These are phyloP conservation scores for Phytophthora pistaciae DNA, from an alignment of 352 stramenopile species.

Conservation along the genomic window DNA sequence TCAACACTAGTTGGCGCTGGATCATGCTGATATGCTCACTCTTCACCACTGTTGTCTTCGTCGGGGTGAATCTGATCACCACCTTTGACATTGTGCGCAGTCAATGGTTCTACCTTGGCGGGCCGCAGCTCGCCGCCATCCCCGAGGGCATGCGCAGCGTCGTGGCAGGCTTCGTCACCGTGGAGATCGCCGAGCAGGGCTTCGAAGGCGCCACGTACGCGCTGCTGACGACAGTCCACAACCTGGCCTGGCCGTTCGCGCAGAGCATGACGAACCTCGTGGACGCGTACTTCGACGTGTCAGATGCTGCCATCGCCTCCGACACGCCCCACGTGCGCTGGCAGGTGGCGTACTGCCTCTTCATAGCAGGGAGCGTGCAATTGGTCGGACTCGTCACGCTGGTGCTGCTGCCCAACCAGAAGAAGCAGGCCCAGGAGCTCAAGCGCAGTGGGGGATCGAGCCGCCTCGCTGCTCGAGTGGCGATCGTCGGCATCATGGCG, in stretches of 20 bases:
- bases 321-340: constrained; percentile 68
- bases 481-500: constrained; percentile 45
- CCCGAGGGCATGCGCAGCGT: constrained; percentile 72
- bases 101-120: constrained; percentile 77
- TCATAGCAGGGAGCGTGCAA: constrained; percentile 60
- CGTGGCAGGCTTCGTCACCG: constrained; percentile 65
- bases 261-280: constrained; percentile 64
- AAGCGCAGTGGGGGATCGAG: constrained; percentile 64
- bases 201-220: constrained; percentile 76
- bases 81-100: constrained; percentile 72
- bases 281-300: constrained; percentile 64
- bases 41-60: constrained; percentile 55
- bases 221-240: constrained; percentile 74
- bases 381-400: constrained; percentile 57
- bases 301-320: constrained; percentile 61
- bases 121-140: constrained; percentile 62
- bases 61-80: constrained; percentile 53
- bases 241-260: constrained; percentile 65
- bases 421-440: constrained; percentile 66
- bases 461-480: constrained; percentile 43
- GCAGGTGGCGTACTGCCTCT: constrained; percentile 65
- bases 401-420: constrained; percentile 68
- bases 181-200: constrained; percentile 78
- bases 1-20: constrained; percentile 67
- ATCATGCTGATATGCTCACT: constrained; percentile 62